Base-by-base conservation (phyloP, 805 yeast genomes). In the Dipodascus albidus region DNA sequence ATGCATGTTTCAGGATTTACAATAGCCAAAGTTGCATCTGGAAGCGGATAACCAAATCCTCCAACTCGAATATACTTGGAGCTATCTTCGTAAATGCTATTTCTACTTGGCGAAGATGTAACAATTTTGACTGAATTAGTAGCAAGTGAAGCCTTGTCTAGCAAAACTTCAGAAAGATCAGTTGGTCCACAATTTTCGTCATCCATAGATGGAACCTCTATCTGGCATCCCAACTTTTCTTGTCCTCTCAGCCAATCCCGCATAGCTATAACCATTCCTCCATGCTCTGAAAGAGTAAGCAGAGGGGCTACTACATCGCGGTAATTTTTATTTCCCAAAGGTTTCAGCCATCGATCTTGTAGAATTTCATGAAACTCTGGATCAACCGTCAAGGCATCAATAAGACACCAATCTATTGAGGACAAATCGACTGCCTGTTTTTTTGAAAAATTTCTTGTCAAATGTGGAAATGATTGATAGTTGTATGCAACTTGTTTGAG, bases 261-360 rank as follows among this genome's bases (percentile, higher is more conserved):
- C 76, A 89, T 79, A 0, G 97, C 81, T 3, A 93, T 81, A 9
- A 90, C 89, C 80, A 91, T 87, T 1, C 99, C 99, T 33, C 99
- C 99, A 62, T 89, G 95, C 64, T 93, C 99, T 58, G 86, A 80
- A 50, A 93, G 71, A 0, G 96, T 85, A 47, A 93, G 72, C 74
- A 93, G 78, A 0, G 99, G 99, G 0, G 96, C 83, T 23, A 89
- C 83, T 2, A 88, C 86, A 52, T 80, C 79, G 38, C 84, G 77
- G 0, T 95, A 83, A 52, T 78, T 79, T 52, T 73, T 77, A 62
- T 95, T 88, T 0, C 99, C 99, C 52, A 93, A 68, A 1, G 98
- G 97, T 58, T 82, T 78, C 50, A 93, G 73, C 88, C 96, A 93
- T 54, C 98, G 75, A 58, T 88, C 91, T 11, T 95, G 81, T 44